A percentile compares a stretch with the other conserved stretches of the same genome.
Evolutionary conservation across 2,329 filamentous ascomycete genomes (phyloP).

Genomic region (Arthroderma sp.): DNA sequence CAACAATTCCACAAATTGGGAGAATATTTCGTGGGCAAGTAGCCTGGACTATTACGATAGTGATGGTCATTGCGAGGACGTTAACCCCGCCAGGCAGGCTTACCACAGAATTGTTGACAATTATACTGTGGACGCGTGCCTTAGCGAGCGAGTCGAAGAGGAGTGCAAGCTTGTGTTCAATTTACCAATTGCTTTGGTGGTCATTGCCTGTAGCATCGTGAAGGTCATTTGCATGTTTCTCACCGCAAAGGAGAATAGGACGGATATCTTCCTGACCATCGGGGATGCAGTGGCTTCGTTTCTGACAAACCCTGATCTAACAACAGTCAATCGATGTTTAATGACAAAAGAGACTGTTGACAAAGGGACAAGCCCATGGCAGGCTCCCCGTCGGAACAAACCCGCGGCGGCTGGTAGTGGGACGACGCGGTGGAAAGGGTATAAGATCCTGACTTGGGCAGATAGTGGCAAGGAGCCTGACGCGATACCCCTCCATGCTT

Average conservation of each 20-base stretch:
- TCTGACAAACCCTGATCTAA: constrained; percentile 18
- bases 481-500: too few species aligned
- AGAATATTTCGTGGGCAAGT: constrained; percentile 1
- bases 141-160: constrained; percentile 8
- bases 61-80: too few species aligned
- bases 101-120: constrained; percentile 1
- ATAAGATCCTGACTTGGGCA: too few species aligned
- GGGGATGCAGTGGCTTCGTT: constrained; percentile 28
- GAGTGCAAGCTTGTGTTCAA: constrained; percentile 13
- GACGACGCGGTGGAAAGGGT: too few species aligned
- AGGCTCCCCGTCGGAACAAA: neutral
- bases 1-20: neutral
- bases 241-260: neutral
- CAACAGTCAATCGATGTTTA: constrained; percentile 16
- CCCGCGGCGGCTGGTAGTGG: neutral
- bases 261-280: constrained; percentile 18
- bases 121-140: constrained; percentile 3
- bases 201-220: constrained; percentile 13
- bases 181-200: constrained; percentile 8
- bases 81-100: neutral
- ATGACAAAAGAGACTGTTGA: constrained; percentile 8
- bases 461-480: too few species aligned
- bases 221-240: constrained; percentile 9
- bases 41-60: too few species aligned
- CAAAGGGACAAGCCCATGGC: neutral